Percentiles rank a stretch among this genome's conserved stretches.
Evolutionary conservation across 768 basidiomycete genomes (phyloP).

Genomic region (Tricholoma sp.): DNA sequence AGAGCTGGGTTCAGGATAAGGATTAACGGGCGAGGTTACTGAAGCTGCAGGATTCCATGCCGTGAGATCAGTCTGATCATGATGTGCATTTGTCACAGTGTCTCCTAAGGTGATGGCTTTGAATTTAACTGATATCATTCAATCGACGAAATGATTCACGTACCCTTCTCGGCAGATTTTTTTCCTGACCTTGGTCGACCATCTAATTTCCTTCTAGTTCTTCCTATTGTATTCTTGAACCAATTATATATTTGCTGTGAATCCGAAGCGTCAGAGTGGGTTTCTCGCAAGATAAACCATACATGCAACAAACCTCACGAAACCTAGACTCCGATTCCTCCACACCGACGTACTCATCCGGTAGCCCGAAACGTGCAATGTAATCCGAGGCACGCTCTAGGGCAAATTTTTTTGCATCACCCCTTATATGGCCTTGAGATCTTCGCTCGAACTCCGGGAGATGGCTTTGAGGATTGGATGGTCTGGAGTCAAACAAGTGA

Average conservation of each 20-base stretch:
- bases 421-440: slow-evolving; percentile 53
- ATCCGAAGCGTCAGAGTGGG: slow-evolving; percentile 10
- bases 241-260: slow-evolving; percentile 67
- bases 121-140: not conserved
- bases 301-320: slow-evolving; percentile 43
- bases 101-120: not conserved
- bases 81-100: slow-evolving; percentile 13
- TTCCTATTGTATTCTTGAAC: slow-evolving; percentile 68
- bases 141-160: not conserved
- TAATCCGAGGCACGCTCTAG: slow-evolving; percentile 59
- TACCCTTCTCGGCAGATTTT: slow-evolving; percentile 48
- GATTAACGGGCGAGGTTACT: slow-evolving; percentile 27
- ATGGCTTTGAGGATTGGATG: slow-evolving; percentile 27
- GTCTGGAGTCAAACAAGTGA: slow-evolving; percentile 3
- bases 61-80: slow-evolving; percentile 20
- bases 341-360: slow-evolving; percentile 45
- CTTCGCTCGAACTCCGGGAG: slow-evolving; percentile 54
- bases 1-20: slow-evolving; percentile 35
- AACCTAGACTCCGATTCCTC: slow-evolving; percentile 58
- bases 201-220: slow-evolving; percentile 53
- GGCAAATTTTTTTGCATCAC: slow-evolving; percentile 68
- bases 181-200: slow-evolving; percentile 49
- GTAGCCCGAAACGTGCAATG: slow-evolving; percentile 52
- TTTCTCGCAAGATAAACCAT: not conserved
- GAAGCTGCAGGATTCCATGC: slow-evolving; percentile 31